Evolutionary conservation across 106 monocot species (phyloP).

Genomic region (Dendrobium catenatum): DNA sequence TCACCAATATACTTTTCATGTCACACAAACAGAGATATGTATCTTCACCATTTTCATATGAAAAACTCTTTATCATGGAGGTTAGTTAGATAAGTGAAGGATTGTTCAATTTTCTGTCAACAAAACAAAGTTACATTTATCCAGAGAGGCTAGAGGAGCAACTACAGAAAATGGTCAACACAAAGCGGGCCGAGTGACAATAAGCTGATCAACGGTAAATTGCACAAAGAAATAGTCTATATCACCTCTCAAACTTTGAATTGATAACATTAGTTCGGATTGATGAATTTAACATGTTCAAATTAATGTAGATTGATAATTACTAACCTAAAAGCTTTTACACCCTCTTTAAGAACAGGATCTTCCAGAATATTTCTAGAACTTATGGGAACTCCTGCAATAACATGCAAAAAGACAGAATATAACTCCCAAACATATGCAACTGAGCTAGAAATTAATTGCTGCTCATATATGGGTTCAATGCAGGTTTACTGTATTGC

Average conservation of each 20-base stretch:
- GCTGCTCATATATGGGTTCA: background rate
- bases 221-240: background rate
- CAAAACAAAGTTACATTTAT: too few relatives aligned
- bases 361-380: constrained; percentile 75
- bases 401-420: constrained; percentile 7
- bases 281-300: background rate
- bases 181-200: background rate
- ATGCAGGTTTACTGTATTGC: constrained; percentile 46
- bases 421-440: background rate
- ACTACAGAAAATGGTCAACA: background rate
- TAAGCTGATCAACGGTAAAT: background rate
- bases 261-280: background rate
- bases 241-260: background rate
- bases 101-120: too few relatives aligned
- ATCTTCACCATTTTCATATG: too few relatives aligned
- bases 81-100: too few relatives aligned
- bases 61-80: too few relatives aligned
- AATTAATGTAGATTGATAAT: background rate
- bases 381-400: constrained; percentile 59
- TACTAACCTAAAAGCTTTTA: constrained; percentile 66
- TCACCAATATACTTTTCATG: too few relatives aligned
- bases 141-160: too few relatives aligned
- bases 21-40: too few relatives aligned
- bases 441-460: background rate
- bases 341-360: constrained; percentile 60